Base-by-base conservation (phyloP, 169 alveolate genomes). In the Cystoisospora suis region DNA sequence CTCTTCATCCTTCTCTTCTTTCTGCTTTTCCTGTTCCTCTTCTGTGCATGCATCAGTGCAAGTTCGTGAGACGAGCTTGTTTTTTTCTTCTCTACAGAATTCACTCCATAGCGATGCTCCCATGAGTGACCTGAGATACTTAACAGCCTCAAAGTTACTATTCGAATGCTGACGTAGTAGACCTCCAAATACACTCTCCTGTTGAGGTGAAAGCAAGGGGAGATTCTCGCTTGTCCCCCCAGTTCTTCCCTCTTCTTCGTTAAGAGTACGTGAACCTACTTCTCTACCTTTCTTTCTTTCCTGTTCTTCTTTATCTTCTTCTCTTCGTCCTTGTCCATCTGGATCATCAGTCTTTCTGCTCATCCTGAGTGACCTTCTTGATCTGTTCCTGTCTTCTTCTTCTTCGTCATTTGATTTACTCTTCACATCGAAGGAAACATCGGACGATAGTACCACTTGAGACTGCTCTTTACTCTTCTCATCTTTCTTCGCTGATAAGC, bases 121-220 rank as follows among this genome's bases (percentile, higher is more conserved):
- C 23, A 86, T 58, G 1, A 86, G 83, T 53, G 7, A 83, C 49
- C 59, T 44, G 45, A 87, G 80, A 2, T 53, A 81, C 15, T 49
- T 59, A 17, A 70, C 40, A 0, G 92, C 92, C n/a, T 47, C 87
- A 27, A 58, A 45, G 92, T 87, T 87, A 87, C 92, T 87, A 87
- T 70, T 75, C 32, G 75, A 47, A 47, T 87, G 92, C 32, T 65
- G 42, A 38, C 92, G 59, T 34, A 87, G 65, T 23, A 87, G 61
- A 38, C 92, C 92, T 45, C 92, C 92, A 75, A 75, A 87, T 27
- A 86, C 90, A 29, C 46, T 1, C 1, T 53, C 29, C 65, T 53
- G 65, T 53, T 53, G 65, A 53, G 77, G 77, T 44, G 77, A 65
- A 20, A 3, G 77, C 27, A 7, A 7, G n/a, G 45, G 77, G n/a